These are phyloP conservation scores for Pyrenophora tritici-repentis DNA, from an alignment of 2,329 filamentous ascomycete species.

Conservation along the genomic window DNA sequence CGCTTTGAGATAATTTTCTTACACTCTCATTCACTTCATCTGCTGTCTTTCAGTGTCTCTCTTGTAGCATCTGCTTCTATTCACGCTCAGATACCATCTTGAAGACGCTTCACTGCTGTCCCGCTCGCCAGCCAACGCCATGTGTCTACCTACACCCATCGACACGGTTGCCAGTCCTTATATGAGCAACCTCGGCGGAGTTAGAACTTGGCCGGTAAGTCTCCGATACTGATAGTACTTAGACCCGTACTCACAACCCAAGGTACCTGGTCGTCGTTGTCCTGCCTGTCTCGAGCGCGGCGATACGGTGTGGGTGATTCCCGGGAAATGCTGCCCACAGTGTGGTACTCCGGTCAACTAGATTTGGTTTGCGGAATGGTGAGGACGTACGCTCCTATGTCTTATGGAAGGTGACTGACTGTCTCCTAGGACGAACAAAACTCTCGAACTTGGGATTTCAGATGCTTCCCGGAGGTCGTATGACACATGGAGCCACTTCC, in stretches of 20 bases:
- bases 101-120: neutral
- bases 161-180: conserved; percentile 32
- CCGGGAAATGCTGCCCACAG: conserved; percentile 47
- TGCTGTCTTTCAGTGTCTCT: neutral
- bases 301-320: conserved; percentile 49
- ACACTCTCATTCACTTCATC: neutral
- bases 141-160: conserved; percentile 36
- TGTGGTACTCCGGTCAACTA: conserved; percentile 50
- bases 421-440: neutral
- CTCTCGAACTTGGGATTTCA: conserved; percentile 11
- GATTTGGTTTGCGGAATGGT: conserved; percentile 8
- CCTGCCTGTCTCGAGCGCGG: conserved; percentile 48
- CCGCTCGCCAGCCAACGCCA: conserved; percentile 8
- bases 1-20: neutral
- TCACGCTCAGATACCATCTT: neutral
- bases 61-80: neutral
- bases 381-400: neutral
- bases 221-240: neutral
- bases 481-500: conserved; percentile 11
- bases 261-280: conserved; percentile 49
- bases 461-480: conserved; percentile 11
- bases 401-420: conserved; percentile 5
- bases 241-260: conserved; percentile 1
- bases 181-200: conserved; percentile 38
- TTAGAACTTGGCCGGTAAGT: conserved; percentile 44